phyloP scores from a whole-genome alignment of 208 protist species.

The Phytomonas serpens region DNA sequence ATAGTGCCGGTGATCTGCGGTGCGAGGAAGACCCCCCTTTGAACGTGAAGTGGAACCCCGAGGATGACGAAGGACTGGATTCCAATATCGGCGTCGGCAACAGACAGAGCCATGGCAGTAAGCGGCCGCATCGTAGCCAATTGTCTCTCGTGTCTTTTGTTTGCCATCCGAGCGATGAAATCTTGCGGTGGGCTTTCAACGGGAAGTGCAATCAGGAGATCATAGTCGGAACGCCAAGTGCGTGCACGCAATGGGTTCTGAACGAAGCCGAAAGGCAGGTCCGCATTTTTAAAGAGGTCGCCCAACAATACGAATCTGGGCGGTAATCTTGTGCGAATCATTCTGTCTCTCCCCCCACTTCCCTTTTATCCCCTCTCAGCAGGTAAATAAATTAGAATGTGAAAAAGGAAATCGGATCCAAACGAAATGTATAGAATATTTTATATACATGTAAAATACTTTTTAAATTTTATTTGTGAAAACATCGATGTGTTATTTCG shows the following conservation, averaged over 20 bases:
- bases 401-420: not conserved
- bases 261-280: constrained; percentile 19
- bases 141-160: constrained; percentile 17
- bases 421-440: not conserved
- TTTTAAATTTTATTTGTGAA: not conserved
- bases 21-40: constrained; percentile 23
- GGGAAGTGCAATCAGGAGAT: constrained; percentile 65
- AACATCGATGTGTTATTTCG: not conserved
- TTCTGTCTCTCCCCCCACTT: not conserved
- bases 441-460: not conserved
- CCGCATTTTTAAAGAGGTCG: not conserved
- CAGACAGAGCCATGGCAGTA: not conserved
- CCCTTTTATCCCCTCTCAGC: not conserved
- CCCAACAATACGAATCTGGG: not conserved
- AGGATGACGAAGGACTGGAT: not conserved
- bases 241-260: constrained; percentile 46
- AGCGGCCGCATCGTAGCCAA: not conserved
- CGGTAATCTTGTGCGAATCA: not conserved
- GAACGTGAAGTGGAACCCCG: not conserved
- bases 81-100: not conserved
- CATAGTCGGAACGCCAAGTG: constrained; percentile 68
- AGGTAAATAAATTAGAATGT: not conserved
- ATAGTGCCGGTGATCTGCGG: constrained; percentile 16
- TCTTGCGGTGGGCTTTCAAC: constrained; percentile 54
- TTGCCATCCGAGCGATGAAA: constrained; percentile 36